Evolutionary conservation across 1,139 yeast species (phyloP).

Genomic region (Saccharomyces hybrid): DNA sequence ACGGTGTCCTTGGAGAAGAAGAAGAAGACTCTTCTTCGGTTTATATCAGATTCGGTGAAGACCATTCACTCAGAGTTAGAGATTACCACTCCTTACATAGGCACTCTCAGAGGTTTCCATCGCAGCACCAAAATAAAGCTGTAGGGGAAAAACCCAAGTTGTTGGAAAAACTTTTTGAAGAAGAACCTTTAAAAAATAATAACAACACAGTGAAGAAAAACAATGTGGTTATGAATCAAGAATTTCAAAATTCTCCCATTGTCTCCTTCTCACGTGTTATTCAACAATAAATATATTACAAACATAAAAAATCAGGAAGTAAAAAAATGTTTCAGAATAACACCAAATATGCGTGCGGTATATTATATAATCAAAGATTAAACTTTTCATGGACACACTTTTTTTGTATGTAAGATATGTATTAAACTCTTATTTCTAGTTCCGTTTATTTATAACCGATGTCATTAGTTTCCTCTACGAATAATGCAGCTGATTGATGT

Average conservation of each 20-base stretch:
- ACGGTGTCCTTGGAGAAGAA: not conserved
- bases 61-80: slow-evolving; percentile 3
- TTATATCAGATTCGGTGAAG: slow-evolving; percentile 4
- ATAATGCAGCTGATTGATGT: slow-evolving; percentile 29
- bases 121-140: too few relatives aligned
- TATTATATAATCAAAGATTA: not conserved
- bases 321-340: not conserved
- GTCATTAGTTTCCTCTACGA: slow-evolving; percentile 26
- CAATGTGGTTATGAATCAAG: not conserved
- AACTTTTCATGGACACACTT: not conserved
- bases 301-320: not conserved
- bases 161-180: not conserved
- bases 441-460: slow-evolving; percentile 9
- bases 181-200: not conserved
- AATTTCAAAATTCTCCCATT: not conserved
- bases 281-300: not conserved
- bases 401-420: not conserved
- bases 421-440: not conserved
- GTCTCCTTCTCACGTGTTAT: not conserved
- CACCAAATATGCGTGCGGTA: not conserved
- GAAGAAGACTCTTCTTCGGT: not conserved
- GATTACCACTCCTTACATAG: slow-evolving; percentile 2
- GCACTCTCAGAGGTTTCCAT: not conserved
- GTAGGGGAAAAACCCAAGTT: not conserved
- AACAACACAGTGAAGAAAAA: not conserved